phyloP scores from a whole-genome alignment of 768 basidiomycete species.

The Saitozyma sp. region DNA sequence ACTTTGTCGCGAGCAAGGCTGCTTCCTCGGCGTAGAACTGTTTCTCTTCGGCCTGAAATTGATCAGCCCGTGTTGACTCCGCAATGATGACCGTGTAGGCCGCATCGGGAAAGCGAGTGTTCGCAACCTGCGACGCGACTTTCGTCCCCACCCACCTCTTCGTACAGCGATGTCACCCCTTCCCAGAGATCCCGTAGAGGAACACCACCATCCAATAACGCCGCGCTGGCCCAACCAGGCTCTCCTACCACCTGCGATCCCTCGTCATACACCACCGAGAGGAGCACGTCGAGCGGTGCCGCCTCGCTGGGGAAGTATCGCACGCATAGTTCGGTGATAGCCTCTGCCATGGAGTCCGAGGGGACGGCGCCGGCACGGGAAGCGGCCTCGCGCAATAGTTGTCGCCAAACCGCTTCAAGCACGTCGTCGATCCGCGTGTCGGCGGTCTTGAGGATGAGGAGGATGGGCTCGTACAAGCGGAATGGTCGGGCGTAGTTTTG shows the following conservation, averaged over 20 bases:
- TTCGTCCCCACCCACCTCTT: constrained; percentile 10
- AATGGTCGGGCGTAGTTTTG: constrained; percentile 84
- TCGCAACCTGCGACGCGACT: too few relatives aligned
- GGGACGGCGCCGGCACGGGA: constrained; percentile 15
- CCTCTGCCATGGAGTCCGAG: constrained; percentile 15
- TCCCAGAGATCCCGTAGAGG: constrained; percentile 78
- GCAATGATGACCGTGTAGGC: constrained; percentile 51
- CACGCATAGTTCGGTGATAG: constrained; percentile 63
- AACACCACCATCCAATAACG: constrained; percentile 77
- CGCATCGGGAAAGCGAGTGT: too few relatives aligned
- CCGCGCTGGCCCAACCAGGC: constrained; percentile 77
- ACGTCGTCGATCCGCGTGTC: constrained; percentile 84
- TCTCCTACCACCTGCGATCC: constrained; percentile 63
- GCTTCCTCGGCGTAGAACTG: constrained; percentile 48
- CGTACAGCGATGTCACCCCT: constrained; percentile 32
- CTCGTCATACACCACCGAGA: constrained; percentile 73
- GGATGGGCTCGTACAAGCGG: constrained; percentile 75
- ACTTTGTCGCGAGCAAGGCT: constrained; percentile 34
- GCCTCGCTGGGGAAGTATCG: constrained; percentile 77
- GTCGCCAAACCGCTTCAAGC: constrained; percentile 82
- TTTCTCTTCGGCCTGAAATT: constrained; percentile 49
- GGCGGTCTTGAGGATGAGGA: constrained; percentile 88
- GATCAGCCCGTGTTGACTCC: constrained; percentile 62
- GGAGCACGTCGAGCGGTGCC: constrained; percentile 59
- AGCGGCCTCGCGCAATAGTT: constrained; percentile 68